Percentiles rank a stretch among this genome's conserved stretches.
Conservation (phyloP, 345 rosid genomes). For the Leavenworthia alabamica region DNA sequence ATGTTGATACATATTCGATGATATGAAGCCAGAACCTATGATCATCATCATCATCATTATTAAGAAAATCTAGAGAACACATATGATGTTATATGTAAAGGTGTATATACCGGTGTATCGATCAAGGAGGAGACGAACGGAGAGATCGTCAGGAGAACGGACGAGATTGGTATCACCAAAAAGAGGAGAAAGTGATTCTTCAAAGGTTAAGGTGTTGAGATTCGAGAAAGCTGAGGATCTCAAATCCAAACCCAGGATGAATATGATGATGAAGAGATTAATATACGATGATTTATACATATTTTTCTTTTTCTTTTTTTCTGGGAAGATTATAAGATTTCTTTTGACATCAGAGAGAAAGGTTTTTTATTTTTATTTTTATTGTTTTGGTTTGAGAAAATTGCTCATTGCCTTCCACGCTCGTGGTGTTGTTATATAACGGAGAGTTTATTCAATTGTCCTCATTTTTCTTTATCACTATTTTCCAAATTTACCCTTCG, state of each 20-base stretch:
- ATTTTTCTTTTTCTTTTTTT: no score
- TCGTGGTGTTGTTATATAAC: constrained; percentile 20
- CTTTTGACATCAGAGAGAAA: constrained; percentile 12
- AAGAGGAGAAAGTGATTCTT: constrained; percentile 72
- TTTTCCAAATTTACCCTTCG: constrained; percentile 15
- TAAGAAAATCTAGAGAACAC: not conserved
- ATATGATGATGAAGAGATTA: not conserved
- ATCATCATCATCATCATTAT: not conserved
- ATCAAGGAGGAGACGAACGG: constrained; percentile 85
- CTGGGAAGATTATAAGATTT: not conserved
- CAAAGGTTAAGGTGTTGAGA: constrained; percentile 57
- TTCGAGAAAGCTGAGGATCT: constrained; percentile 39
- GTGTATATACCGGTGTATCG: constrained; percentile 55
- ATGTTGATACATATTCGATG: constrained; percentile 70
- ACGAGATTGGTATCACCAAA: constrained; percentile 75
- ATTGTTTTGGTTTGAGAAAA: constrained; percentile 18
- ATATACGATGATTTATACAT: constrained; percentile 1
- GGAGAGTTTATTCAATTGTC: constrained; percentile 2
- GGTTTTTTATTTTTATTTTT: not conserved
- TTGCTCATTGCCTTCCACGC: constrained; percentile 28
- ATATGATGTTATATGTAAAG: not conserved
- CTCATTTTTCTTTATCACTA: not conserved
- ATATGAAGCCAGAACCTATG: constrained; percentile 81
- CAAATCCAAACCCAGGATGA: constrained; percentile 6
- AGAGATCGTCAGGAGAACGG: constrained; percentile 63